Percentiles rank a stretch among this genome's conserved stretches.
Evolutionary conservation across 352 stramenopile genomes (phyloP).

Genomic region (Globisporangium nodosum): DNA sequence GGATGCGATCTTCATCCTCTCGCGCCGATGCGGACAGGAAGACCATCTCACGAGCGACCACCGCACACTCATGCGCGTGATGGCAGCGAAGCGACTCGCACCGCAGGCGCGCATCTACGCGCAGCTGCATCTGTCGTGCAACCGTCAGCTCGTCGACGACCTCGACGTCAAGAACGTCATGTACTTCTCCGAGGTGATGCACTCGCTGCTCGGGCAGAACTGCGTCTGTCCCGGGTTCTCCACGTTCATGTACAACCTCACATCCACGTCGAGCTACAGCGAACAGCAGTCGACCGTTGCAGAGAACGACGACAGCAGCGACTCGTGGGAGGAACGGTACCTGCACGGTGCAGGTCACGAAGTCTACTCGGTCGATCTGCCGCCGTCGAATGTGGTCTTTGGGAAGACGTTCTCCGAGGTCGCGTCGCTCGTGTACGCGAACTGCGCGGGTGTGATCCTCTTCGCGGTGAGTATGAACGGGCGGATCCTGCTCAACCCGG

Average conservation of each 20-base stretch:
- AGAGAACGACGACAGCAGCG: conserved; percentile 20
- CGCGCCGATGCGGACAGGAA: conserved; percentile 55
- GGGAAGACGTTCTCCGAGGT: conserved; percentile 79
- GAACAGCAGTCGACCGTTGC: conserved; percentile 9
- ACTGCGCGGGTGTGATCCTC: conserved; percentile 72
- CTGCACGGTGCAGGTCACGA: conserved; percentile 70
- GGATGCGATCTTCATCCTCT: conserved; percentile 78
- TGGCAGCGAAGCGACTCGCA: conserved; percentile 64
- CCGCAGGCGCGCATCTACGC: conserved; percentile 52
- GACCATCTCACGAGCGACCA: conserved; percentile 70
- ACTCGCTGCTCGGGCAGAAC: conserved; percentile 81
- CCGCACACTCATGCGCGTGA: conserved; percentile 73
- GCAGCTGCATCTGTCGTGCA: conserved; percentile 73
- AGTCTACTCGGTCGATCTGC: conserved; percentile 70
- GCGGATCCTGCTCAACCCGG: conserved; percentile 74
- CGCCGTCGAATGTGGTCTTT: conserved; percentile 39
- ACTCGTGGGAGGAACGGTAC: conserved; percentile 70
- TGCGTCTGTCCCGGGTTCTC: conserved; percentile 83
- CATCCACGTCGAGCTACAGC: conserved; percentile 72
- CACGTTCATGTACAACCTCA: conserved; percentile 86
- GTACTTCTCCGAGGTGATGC: conserved; percentile 74
- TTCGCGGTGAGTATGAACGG: conserved; percentile 47
- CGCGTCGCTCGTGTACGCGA: conserved; percentile 65
- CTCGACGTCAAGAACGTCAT: conserved; percentile 74
- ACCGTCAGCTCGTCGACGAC: conserved; percentile 69